A percentile compares a stretch with the other conserved stretches of the same genome.
Evolutionary conservation across 345 rosid species (phyloP).

Genomic region (Citrus cavaleriei): DNA sequence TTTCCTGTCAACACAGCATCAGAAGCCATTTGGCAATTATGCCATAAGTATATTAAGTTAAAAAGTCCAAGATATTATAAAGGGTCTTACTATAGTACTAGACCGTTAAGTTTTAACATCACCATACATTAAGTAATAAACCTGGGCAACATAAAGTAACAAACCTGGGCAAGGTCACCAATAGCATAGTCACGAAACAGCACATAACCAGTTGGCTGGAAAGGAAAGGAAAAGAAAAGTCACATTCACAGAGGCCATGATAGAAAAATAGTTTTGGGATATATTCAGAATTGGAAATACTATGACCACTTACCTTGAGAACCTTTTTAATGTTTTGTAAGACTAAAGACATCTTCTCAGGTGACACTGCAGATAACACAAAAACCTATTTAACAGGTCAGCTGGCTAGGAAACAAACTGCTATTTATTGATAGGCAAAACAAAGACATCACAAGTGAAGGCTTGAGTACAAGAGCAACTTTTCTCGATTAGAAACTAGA

Average conservation of each 20-base stretch:
- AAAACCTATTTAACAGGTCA: conserved; percentile 83
- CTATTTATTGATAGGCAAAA: neutral
- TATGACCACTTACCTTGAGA: conserved; percentile 53
- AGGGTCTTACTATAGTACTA: neutral
- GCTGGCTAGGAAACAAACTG: conserved; percentile 12
- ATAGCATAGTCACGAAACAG: conserved; percentile 86
- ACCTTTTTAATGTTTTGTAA: conserved; percentile 68
- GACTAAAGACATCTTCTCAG: conserved; percentile 83
- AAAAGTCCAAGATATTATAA: neutral
- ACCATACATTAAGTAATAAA: conserved; percentile 13
- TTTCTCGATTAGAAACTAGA: neutral
- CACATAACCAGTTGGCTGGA: conserved; percentile 71
- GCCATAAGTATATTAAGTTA: neutral
- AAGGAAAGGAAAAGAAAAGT: conserved; percentile 12
- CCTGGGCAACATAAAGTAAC: conserved; percentile 58
- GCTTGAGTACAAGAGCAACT: neutral
- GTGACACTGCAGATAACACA: conserved; percentile 89
- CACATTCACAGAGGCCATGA: neutral
- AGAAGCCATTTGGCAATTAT: conserved; percentile 5
- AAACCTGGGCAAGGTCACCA: conserved; percentile 95
- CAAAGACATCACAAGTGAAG: conserved; percentile 7
- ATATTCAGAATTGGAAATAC: conserved; percentile 1
- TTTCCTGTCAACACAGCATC: conserved; percentile 53
- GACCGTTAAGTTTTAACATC: neutral
- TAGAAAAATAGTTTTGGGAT: neutral